These are phyloP conservation scores for Pichia sp. DNA, from an alignment of 1,139 yeast species.

Conservation along the genomic window DNA sequence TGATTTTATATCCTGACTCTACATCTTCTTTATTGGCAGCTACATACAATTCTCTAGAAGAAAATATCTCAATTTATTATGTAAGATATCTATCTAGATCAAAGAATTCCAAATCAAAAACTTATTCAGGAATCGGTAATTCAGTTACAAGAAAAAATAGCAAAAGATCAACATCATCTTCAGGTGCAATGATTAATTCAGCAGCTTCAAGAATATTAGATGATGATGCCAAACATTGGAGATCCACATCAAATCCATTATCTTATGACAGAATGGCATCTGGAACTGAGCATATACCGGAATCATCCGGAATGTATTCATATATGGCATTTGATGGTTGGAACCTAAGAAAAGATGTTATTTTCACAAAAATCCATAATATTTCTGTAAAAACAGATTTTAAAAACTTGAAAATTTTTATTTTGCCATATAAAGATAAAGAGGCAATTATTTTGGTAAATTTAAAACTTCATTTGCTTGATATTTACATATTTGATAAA, in stretches of 20 bases:
- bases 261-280: conserved; percentile 60
- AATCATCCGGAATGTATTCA: conserved; percentile 12
- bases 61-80: conserved; percentile 43
- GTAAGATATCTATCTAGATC: conserved; percentile 36
- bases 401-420: conserved; percentile 37
- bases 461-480: conserved; percentile 32
- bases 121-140: conserved; percentile 13
- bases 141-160: conserved; percentile 17
- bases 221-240: conserved; percentile 37
- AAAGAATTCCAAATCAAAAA: conserved; percentile 13
- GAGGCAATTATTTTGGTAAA: conserved; percentile 54
- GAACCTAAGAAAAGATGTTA: conserved; percentile 55
- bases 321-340: conserved; percentile 18
- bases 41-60: conserved; percentile 44
- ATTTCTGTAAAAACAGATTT: conserved; percentile 30
- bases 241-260: conserved; percentile 52
- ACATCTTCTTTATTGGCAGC: conserved; percentile 42
- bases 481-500: conserved; percentile 45
- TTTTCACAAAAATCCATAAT: conserved; percentile 54
- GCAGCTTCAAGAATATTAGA: conserved; percentile 40
- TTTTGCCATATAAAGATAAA: conserved; percentile 43
- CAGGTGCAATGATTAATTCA: conserved; percentile 32
- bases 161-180: conserved; percentile 22
- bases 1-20: conserved; percentile 44
- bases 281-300: conserved; percentile 27